These are phyloP conservation scores for Camelina hispida DNA, from an alignment of 345 rosid genomes.

Conservation along the genomic window DNA sequence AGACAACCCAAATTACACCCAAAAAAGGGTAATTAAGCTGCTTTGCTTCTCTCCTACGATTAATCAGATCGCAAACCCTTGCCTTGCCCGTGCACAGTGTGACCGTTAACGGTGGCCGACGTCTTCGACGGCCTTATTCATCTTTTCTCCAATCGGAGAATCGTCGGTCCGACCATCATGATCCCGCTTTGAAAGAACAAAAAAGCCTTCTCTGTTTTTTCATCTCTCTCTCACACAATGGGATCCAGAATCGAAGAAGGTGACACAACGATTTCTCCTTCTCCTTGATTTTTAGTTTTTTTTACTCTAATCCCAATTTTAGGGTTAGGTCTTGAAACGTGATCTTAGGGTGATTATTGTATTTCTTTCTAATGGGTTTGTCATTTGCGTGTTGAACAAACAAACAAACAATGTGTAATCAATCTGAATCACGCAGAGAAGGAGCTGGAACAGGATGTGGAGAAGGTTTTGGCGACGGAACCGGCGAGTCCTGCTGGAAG, in stretches of 20 bases:
- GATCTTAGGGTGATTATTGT: slow-evolving; percentile 12
- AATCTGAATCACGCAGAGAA: slow-evolving; percentile 34
- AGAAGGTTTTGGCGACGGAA: slow-evolving; percentile 32
- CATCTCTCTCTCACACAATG: slow-evolving; percentile 30
- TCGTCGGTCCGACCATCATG: slow-evolving; percentile 22
- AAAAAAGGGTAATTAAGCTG: slow-evolving; percentile 22
- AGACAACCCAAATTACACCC: slow-evolving; percentile 32
- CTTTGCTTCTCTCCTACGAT: slow-evolving; percentile 28
- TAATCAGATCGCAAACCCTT: slow-evolving; percentile 39
- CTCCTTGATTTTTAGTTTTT: background rate
- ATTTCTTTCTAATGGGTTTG: background rate
- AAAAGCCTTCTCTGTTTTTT: background rate
- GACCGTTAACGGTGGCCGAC: slow-evolving; percentile 20
- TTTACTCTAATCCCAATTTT: background rate
- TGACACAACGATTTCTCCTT: slow-evolving; percentile 28
- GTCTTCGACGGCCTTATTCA: slow-evolving; percentile 19
- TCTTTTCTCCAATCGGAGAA: slow-evolving; percentile 18
- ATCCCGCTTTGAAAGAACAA: slow-evolving; percentile 18
- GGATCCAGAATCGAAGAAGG: slow-evolving; percentile 48
- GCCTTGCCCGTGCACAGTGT: slow-evolving; percentile 32
- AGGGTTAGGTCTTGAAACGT: slow-evolving; percentile 24
- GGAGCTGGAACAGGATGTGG: slow-evolving; percentile 45
- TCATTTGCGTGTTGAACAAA: slow-evolving; percentile 27
- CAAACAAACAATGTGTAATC: slow-evolving; percentile 27
- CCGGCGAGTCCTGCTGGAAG: slow-evolving; percentile 41